Evolutionary conservation across 2,329 filamentous ascomycete species (phyloP).

Genomic region (Pseudocercospora cruenta): DNA sequence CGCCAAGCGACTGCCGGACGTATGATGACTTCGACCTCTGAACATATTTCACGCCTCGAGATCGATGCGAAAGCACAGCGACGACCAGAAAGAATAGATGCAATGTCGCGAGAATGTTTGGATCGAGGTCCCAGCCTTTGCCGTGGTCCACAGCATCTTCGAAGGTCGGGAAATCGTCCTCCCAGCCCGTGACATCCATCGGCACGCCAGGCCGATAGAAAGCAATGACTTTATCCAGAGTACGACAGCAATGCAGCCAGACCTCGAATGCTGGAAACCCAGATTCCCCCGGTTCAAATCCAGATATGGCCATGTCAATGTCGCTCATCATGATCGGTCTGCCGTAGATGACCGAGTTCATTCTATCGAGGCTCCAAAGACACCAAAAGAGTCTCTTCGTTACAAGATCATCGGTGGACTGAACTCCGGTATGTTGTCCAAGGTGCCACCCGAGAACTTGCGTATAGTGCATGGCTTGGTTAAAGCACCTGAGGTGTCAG

Average conservation of each 20-base stretch:
- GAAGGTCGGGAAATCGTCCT: conserved; percentile 42
- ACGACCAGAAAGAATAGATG: conserved; percentile 62
- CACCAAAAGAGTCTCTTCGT: conserved; percentile 55
- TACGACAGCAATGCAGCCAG: conserved; percentile 50
- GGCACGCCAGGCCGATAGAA: conserved; percentile 51
- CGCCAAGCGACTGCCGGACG: conserved; percentile 58
- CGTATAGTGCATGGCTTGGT: conserved; percentile 54
- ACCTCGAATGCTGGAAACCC: conserved; percentile 53
- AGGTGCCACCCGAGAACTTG: conserved; percentile 55
- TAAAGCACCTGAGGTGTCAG: conserved; percentile 41
- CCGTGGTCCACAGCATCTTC: conserved; percentile 37
- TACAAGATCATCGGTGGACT: conserved; percentile 34
- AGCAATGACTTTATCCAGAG: conserved; percentile 52
- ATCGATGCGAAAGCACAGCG: conserved; percentile 60
- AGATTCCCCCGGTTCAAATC: conserved; percentile 47
- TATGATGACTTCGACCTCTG: conserved; percentile 55
- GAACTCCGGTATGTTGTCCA: conserved; percentile 33
- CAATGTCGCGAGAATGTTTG: conserved; percentile 49
- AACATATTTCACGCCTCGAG: conserved; percentile 45
- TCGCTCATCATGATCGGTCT: conserved; percentile 54
- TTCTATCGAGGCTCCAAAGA: conserved; percentile 53
- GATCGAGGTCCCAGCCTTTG: conserved; percentile 48
- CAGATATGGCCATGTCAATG: conserved; percentile 49
- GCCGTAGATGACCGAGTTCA: conserved; percentile 53
- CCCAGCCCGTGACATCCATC: conserved; percentile 50